Percentiles rank a stretch among this genome's conserved stretches.
These are phyloP conservation scores for Elaeis oleifera DNA, from an alignment of 202 grass and related monocot genomes.

Conservation along the genomic window DNA sequence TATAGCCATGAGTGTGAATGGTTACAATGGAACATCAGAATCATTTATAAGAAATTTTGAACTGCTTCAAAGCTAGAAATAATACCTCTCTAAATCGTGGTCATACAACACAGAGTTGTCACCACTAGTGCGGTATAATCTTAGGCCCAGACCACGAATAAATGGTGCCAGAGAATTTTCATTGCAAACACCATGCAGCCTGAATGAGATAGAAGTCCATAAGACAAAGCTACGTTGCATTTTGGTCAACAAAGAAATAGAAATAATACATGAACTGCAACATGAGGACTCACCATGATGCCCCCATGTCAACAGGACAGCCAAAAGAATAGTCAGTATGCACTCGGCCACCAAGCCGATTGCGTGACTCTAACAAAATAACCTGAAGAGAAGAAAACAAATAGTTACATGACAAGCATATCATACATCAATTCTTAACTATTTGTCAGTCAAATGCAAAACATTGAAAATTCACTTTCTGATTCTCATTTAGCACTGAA, in stretches of 20 bases:
- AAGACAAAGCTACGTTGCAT: slow-evolving; percentile 14
- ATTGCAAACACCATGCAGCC: slow-evolving; percentile 96
- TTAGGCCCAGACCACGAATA: slow-evolving; percentile 83
- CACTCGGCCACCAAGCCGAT: slow-evolving; percentile 78
- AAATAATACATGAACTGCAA: slow-evolving; percentile 4
- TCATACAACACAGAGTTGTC: slow-evolving; percentile 96
- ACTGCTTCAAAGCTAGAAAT: not conserved
- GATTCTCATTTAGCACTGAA: not conserved
- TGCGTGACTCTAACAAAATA: slow-evolving; percentile 73
- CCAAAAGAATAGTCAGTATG: slow-evolving; percentile 98
- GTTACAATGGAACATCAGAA: no score
- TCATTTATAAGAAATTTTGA: no score
- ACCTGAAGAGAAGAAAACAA: slow-evolving; percentile 38
- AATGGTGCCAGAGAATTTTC: slow-evolving; percentile 92
- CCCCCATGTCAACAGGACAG: slow-evolving; percentile 96
- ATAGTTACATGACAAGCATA: not conserved
- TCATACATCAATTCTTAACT: no score
- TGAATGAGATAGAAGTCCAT: slow-evolving; percentile 41
- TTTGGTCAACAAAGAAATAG: slow-evolving; percentile 12
- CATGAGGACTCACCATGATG: slow-evolving; percentile 72
- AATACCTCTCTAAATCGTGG: slow-evolving; percentile 93
- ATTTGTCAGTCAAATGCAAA: not conserved
- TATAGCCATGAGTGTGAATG: no score
- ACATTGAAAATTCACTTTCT: not conserved
- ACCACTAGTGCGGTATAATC: slow-evolving; percentile 89